Base-by-base conservation (phyloP, 257 asterid species). In the Parsonsia alboflavescens region DNA sequence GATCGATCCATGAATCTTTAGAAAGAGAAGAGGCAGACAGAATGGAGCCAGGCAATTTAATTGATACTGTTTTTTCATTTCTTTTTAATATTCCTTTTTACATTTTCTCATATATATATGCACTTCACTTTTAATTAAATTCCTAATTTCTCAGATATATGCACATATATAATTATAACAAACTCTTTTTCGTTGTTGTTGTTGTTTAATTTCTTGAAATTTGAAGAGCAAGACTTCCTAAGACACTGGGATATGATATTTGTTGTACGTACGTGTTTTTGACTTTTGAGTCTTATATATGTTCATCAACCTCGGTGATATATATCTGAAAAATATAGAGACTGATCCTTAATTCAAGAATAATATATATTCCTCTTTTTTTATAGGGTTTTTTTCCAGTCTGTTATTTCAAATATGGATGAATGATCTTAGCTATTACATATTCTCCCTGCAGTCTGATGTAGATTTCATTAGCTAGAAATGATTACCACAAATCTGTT, bases 21-120 rank as follows among this genome's bases (percentile, higher is more conserved):
- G 78, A 81, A 74, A 52, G 7, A 19, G 21, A 7, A 61, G 82
- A 83, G 96, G 96, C 96, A 90, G 78, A 90, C 96, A 89, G 91
- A 86, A 82, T 73, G 93, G 95, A 86, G 95, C 95, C 96, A 90
- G 96, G 96, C 95, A 90, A 83, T 50, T 19, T 50, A 50, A 50
- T 0, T 50, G 71, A 22, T 41, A 8, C 49, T 26, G 54, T 73
- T 74, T 73, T 61, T 69, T 56, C 15, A 7, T 77, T 78, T 21
- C 21, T 61, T 49, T 77, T 17, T 15, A 6, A 21, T 16, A n/a
- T 52, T 10, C 30, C 36, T 72, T 15, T 46, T 36, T 46, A 42
- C 28, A 36, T 42, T 39, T 28, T 42, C 53, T 69, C 9, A 28
- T 5, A 48, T 70, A 33, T 33, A 33, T n/a, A 10, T 4, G 2